A percentile compares a stretch with the other conserved stretches of the same genome.
Conservation (phyloP, 805 yeast genomes). For the Pichia manshurica region DNA sequence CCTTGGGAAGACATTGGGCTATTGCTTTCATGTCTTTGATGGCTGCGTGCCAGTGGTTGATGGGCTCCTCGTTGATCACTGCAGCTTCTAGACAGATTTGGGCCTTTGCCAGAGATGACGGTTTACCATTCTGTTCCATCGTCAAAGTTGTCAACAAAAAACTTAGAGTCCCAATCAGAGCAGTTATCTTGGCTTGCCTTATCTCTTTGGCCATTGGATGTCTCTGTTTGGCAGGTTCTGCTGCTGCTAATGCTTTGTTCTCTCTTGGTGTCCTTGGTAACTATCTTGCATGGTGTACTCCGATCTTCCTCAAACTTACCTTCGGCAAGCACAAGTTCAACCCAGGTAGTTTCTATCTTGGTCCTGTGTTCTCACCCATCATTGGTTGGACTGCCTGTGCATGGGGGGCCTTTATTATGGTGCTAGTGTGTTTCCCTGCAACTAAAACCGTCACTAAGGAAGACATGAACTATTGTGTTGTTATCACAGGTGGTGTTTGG, state of each 20-base stretch:
- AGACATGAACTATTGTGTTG: conserved; percentile 34
- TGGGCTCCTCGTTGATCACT: conserved; percentile 56
- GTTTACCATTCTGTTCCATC: conserved; percentile 52
- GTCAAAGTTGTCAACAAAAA: conserved; percentile 50
- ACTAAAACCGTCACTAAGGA: conserved; percentile 30
- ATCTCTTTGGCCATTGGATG: conserved; percentile 47
- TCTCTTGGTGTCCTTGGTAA: conserved; percentile 55
- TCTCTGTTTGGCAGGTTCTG: conserved; percentile 46
- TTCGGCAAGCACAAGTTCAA: conserved; percentile 42
- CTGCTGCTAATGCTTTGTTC: conserved; percentile 62
- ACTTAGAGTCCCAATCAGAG: conserved; percentile 54
- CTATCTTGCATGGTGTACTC: conserved; percentile 55
- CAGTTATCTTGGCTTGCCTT: conserved; percentile 46
- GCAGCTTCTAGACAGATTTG: conserved; percentile 67
- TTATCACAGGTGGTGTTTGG: conserved; percentile 31
- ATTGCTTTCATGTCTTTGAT: conserved; percentile 54
- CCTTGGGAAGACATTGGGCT: conserved; percentile 60
- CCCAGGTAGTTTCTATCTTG: conserved; percentile 63
- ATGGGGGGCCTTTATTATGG: conserved; percentile 46
- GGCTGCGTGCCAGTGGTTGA: conserved; percentile 54
- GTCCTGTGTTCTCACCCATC: conserved; percentile 39
- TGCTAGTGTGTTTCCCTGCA: conserved; percentile 56
- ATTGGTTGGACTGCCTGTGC: conserved; percentile 41
- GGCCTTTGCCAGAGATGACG: conserved; percentile 73
- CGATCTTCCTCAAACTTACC: conserved; percentile 46